phyloP scores from a whole-genome alignment of 352 stramenopile species.

The Phytopythium helicoides region DNA sequence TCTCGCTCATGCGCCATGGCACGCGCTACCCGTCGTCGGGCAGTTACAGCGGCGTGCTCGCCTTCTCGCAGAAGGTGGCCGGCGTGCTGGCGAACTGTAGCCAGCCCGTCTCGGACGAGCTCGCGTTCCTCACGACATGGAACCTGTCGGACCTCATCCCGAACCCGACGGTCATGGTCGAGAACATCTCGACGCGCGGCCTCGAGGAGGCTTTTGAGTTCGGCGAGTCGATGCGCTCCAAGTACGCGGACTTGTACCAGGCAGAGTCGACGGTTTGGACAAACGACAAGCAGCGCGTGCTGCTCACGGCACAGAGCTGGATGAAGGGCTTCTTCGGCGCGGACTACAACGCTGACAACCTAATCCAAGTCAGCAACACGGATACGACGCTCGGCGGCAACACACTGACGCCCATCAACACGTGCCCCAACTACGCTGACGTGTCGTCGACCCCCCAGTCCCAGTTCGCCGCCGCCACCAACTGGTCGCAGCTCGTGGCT shows the following conservation, averaged over 20 bases:
- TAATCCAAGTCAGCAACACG: conserved; percentile 34
- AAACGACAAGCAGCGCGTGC: conserved; percentile 48
- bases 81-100: conserved; percentile 24
- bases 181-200: conserved; percentile 54
- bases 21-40: conserved; percentile 51
- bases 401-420: conserved; percentile 54
- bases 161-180: conserved; percentile 28
- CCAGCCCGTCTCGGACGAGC: conserved; percentile 26
- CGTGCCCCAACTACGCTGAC: conserved; percentile 36
- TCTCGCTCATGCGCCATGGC: conserved; percentile 45
- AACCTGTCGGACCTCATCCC: conserved; percentile 38
- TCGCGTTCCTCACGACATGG: conserved; percentile 45
- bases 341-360: conserved; percentile 18
- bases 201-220: conserved; percentile 41
- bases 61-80: conserved; percentile 26
- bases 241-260: conserved; percentile 43
- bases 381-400: conserved; percentile 39
- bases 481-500: conserved; percentile 20
- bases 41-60: conserved; percentile 44
- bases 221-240: conserved; percentile 29
- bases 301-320: conserved; percentile 46
- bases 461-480: conserved; percentile 20
- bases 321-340: conserved; percentile 48
- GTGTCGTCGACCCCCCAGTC: conserved; percentile 25
- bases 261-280: conserved; percentile 41